phyloP scores from a whole-genome alignment of 106 monocot species.

The Platanthera guangdongensis region DNA sequence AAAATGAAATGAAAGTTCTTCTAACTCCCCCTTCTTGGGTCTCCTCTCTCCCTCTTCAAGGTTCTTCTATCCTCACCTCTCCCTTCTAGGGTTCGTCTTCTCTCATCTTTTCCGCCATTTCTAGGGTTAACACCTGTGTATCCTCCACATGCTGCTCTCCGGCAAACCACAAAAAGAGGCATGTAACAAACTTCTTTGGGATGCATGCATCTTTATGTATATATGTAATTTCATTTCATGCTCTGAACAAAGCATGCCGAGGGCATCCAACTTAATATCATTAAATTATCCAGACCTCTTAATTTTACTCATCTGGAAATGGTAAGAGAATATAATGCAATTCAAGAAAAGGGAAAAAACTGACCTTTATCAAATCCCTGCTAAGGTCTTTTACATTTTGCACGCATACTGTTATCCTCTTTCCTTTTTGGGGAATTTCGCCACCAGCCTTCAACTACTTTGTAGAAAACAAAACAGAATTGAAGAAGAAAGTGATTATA shows the following conservation, averaged over 20 bases:
- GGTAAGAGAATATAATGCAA: background rate
- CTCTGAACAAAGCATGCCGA: background rate
- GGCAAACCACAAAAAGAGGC: too few relatives aligned
- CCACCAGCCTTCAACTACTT: constrained; percentile 88
- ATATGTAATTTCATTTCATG: background rate
- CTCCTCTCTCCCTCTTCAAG: too few relatives aligned
- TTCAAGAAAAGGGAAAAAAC: background rate
- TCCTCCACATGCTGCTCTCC: too few relatives aligned
- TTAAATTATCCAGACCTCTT: background rate
- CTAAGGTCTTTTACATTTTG: constrained; percentile 59
- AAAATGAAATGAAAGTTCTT: too few relatives aligned
- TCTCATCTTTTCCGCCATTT: too few relatives aligned
- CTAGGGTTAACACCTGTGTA: too few relatives aligned
- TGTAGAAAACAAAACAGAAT: constrained; percentile 1
- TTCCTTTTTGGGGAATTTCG: constrained; percentile 78
- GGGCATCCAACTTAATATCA: too few relatives aligned
- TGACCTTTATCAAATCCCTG: constrained; percentile 95
- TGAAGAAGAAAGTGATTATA: background rate
- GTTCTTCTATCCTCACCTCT: too few relatives aligned
- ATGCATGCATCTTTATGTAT: too few relatives aligned
- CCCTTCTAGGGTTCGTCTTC: too few relatives aligned
- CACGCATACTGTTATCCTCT: constrained; percentile 59
- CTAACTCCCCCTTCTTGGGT: too few relatives aligned
- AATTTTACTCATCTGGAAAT: background rate
- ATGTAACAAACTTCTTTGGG: too few relatives aligned